Evolutionary conservation across 371 early-diverging fungal genomes (phyloP).

Genomic region (Umbelopsis sp.): DNA sequence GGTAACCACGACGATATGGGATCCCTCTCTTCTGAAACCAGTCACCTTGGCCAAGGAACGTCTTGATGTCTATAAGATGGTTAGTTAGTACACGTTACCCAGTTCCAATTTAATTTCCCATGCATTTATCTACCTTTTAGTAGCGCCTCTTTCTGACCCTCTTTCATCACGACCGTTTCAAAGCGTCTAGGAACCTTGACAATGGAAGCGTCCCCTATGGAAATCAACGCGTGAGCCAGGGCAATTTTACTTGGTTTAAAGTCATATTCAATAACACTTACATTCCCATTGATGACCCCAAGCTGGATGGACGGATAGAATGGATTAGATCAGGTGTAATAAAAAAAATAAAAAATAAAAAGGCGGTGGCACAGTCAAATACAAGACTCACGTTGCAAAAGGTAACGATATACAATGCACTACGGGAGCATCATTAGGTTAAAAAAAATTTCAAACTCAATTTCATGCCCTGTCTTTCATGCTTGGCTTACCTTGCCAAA

Average conservation of each 20-base stretch:
- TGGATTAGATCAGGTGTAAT: neutral
- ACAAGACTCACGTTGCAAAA: constrained; percentile 28
- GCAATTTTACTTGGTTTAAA: too few relatives aligned
- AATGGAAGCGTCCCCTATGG: constrained; percentile 1
- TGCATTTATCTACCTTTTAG: constrained; percentile 31
- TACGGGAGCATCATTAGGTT: constrained; percentile 16
- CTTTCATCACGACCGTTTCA: constrained; percentile 42
- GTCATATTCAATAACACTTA: neutral
- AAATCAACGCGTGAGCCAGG: neutral
- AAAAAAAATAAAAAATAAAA: neutral
- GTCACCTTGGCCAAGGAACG: constrained; percentile 35
- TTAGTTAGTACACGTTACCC: neutral
- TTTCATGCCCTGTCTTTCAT: constrained; percentile 24
- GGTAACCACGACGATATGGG: constrained; percentile 90
- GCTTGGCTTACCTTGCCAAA: constrained; percentile 25
- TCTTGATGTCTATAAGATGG: constrained; percentile 31
- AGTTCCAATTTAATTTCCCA: neutral
- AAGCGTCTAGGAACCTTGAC: constrained; percentile 37
- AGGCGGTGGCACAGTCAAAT: constrained; percentile 28
- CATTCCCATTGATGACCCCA: constrained; percentile 16
- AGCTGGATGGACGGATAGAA: neutral
- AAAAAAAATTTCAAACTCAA: constrained; percentile 32
- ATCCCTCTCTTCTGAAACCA: constrained; percentile 93
- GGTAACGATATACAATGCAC: constrained; percentile 37
- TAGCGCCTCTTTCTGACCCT: constrained; percentile 41